Conservation (phyloP, 2,329 filamentous ascomycete species). For the Fusarium lyarnte region DNA sequence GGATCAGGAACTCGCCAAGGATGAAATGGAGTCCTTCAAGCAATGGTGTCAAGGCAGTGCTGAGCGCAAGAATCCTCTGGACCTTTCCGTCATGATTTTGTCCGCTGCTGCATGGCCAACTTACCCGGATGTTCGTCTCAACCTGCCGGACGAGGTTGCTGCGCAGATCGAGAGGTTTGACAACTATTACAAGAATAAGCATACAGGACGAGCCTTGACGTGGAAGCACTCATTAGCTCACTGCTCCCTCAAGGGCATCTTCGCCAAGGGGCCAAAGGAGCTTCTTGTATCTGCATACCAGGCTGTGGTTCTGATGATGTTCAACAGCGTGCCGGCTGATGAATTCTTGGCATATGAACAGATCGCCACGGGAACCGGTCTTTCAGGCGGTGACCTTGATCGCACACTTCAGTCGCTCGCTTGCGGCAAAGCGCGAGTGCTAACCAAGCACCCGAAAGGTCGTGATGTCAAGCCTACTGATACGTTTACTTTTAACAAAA, state of each 20-base stretch:
- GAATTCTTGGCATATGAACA: conserved; percentile 78
- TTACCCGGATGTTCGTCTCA: conserved; percentile 78
- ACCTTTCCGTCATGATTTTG: conserved; percentile 86
- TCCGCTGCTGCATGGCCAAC: conserved; percentile 92
- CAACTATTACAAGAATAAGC: conserved; percentile 85
- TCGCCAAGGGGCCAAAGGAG: conserved; percentile 84
- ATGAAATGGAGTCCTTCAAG: conserved; percentile 93
- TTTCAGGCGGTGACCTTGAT: conserved; percentile 81
- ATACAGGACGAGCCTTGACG: conserved; percentile 83
- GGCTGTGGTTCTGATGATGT: conserved; percentile 87
- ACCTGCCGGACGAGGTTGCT: conserved; percentile 79
- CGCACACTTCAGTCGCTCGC: conserved; percentile 95
- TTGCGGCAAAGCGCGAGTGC: conserved; percentile 85
- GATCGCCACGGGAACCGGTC: conserved; percentile 77
- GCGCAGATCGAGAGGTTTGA: conserved; percentile 85
- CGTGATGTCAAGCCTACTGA: conserved; percentile 82
- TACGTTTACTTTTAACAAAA: conserved; percentile 82
- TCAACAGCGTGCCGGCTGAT: conserved; percentile 74
- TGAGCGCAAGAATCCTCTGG: conserved; percentile 61
- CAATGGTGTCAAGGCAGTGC: conserved; percentile 66
- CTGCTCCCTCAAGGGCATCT: conserved; percentile 83
- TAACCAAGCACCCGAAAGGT: conserved; percentile 86
- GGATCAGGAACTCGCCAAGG: conserved; percentile 90
- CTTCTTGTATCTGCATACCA: conserved; percentile 92
- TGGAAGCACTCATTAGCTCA: conserved; percentile 97